Evolutionary conservation across 768 basidiomycete species (phyloP), one percentile per base, ranked within the genome.

Genomic region (Xerocomellus dryophilus): DNA sequence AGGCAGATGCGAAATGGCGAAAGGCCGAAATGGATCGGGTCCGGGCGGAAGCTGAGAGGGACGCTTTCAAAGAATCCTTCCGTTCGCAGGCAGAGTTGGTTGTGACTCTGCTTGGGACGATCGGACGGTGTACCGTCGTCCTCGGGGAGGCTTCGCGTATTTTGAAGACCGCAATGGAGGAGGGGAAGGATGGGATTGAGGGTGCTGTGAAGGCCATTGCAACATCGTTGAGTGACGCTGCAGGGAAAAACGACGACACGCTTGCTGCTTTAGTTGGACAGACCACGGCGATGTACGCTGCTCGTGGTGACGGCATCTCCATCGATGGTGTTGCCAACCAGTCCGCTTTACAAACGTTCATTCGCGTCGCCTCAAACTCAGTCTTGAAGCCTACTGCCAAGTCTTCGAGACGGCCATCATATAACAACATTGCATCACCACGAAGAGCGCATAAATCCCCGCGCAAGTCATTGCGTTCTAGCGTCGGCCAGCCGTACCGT

Each of bases 41-140:
- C 39, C 85, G 83, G 68, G 81, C 84, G 0, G 81, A 86, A 63
- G 80, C 81, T 25, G 84, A 88, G 63, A 74, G 82, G 41, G 81
- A 84, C 49, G 83, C 80, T 7, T 76, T 89, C 70, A 78, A 73
- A 44, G 80, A 81, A 39, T 82, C 85, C 5, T 77, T 88, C 17
- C 74, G 73, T 32, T 78, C 81, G 51, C 86, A 93, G 73, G 80
- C 86, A 2, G 78, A 80, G 61, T 74, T 85, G 34, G 73, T 90
- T 54, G 82, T 91, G 25, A 77, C 76, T 57, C 77, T 93, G n/a
- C 73, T 92, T 27, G 89, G 90, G 14, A 84, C 93, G 79, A 76
- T 94, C 20, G 88, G 88, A 35, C 76, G 89, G 58, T 89, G 86
- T 64, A 90, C 86, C 5, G 81, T 86, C 43, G 79, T 85, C 67